Base-by-base conservation (phyloP, 306 rosid species). In the Dalbergia oliveri region DNA sequence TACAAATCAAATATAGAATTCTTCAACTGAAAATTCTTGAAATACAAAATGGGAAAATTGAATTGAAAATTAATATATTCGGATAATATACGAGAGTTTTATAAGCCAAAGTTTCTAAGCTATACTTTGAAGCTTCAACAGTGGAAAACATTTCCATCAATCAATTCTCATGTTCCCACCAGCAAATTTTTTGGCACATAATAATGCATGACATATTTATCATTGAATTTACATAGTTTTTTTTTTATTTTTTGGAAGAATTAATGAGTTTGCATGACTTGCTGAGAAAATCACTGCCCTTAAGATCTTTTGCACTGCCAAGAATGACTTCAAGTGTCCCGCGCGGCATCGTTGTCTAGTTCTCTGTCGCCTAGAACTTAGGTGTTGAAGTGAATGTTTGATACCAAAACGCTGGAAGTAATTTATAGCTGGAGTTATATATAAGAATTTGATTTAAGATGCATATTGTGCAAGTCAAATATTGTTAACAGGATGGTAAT, bases 271-370 rank as follows among this genome's bases (percentile, higher is more conserved):
- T 62, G 50, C 11, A 41, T 41, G 31, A 67, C 79, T 53, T 47
- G 83, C 89, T 12, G 69, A 83, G 19, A 69, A 83, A 81, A 70
- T 81, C 81, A 51, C 2, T 43, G 64, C 56, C 62, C 41, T n/a
- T 72, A 16, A 87, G 87, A 69, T 33, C 77, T 69, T 87, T 73
- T 69, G 87, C 87, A 3, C 79, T 63, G 19, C 77, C 41, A 41
- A 87, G 78, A 77, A 83, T 79, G 51, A 87, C 89, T 84, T 87
- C 86, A 68, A 83, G 87, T 2, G 84, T 87, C 5, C 89, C 89
- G 33, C 67, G 85, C 73, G 79, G 70, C 89, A 87, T 87, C 69
- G 7, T 75, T 18, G 9, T 13, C 15, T 57, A 43, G 39, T 5
- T 35, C 50, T 9, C 63, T 74, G 53, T 72, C 11, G 39, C 10